These are phyloP conservation scores for Magnaporthales sp. DNA, from an alignment of 2,329 filamentous ascomycete genomes.

Conservation along the genomic window DNA sequence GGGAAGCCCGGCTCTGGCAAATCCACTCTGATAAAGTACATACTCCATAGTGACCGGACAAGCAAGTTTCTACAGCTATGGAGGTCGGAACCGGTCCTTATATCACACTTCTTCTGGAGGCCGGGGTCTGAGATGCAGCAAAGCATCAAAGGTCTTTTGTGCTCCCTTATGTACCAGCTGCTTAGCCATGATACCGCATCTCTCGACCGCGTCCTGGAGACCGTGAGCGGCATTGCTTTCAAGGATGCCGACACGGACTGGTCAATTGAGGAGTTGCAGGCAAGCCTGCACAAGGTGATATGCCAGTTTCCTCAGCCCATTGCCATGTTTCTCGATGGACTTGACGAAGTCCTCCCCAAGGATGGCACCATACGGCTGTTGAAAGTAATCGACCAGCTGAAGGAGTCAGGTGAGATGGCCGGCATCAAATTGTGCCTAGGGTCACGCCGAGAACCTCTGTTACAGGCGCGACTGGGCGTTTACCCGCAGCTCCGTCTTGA, in stretches of 20 bases:
- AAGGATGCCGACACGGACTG: constrained; percentile 11
- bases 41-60: constrained; percentile 12
- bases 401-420: not conserved
- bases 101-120: constrained; percentile 22
- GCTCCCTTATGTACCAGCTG: constrained; percentile 15
- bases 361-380: not conserved
- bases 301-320: not conserved
- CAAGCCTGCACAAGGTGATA: not conserved
- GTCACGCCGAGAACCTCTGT: not conserved
- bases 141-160: constrained; percentile 16
- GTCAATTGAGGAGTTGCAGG: constrained; percentile 5
- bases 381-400: not conserved
- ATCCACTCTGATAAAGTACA: constrained; percentile 21
- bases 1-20: constrained; percentile 25
- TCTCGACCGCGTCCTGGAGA: not conserved
- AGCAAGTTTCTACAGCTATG: constrained; percentile 12
- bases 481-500: not conserved
- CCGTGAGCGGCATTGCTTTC: not conserved
- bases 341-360: not conserved
- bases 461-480: not conserved
- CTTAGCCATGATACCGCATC: not conserved
- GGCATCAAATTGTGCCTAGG: constrained; percentile 2
- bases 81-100: constrained; percentile 8
- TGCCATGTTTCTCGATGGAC: constrained; percentile 11
- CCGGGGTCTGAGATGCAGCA: constrained; percentile 17